These are phyloP conservation scores for Claviceps africana DNA, from an alignment of 2,329 filamentous ascomycete genomes.

Conservation along the genomic window DNA sequence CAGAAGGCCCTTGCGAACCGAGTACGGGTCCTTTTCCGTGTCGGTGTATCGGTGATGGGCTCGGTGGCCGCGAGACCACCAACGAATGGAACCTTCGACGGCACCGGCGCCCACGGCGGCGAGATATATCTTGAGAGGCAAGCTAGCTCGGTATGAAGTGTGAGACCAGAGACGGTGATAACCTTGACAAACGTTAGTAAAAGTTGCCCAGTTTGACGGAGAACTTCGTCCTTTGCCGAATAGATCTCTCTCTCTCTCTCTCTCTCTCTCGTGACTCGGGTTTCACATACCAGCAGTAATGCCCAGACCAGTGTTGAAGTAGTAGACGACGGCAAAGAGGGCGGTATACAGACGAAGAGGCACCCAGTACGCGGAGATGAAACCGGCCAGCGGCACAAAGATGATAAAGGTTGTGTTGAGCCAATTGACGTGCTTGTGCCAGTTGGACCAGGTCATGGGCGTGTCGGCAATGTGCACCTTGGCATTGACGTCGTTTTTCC, in stretches of 20 bases:
- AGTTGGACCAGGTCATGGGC: constrained; percentile 68
- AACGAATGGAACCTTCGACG: constrained; percentile 73
- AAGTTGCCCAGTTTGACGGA: not conserved
- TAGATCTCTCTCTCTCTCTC: too few relatives aligned
- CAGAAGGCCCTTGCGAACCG: constrained; percentile 72
- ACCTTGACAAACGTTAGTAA: constrained; percentile 9
- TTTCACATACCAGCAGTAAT: constrained; percentile 54
- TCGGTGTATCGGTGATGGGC: constrained; percentile 87
- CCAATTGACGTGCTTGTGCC: constrained; percentile 91
- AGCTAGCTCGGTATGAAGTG: constrained; percentile 63
- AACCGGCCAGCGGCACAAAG: constrained; percentile 59
- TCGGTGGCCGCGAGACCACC: constrained; percentile 80
- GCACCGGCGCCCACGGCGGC: constrained; percentile 70
- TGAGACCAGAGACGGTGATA: constrained; percentile 72
- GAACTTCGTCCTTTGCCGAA: too few relatives aligned
- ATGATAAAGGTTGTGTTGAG: constrained; percentile 74
- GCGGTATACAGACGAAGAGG: constrained; percentile 59
- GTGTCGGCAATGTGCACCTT: constrained; percentile 80
- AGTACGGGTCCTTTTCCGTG: constrained; percentile 84
- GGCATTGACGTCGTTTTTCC: constrained; percentile 34
- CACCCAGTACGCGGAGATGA: constrained; percentile 64
- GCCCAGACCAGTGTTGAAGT: constrained; percentile 71
- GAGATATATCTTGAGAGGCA: constrained; percentile 69
- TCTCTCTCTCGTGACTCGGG: too few relatives aligned
- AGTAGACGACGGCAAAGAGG: constrained; percentile 62